These are phyloP conservation scores for Leptodontidium sp. DNA, from an alignment of 2,329 filamentous ascomycete species.

Conservation along the genomic window DNA sequence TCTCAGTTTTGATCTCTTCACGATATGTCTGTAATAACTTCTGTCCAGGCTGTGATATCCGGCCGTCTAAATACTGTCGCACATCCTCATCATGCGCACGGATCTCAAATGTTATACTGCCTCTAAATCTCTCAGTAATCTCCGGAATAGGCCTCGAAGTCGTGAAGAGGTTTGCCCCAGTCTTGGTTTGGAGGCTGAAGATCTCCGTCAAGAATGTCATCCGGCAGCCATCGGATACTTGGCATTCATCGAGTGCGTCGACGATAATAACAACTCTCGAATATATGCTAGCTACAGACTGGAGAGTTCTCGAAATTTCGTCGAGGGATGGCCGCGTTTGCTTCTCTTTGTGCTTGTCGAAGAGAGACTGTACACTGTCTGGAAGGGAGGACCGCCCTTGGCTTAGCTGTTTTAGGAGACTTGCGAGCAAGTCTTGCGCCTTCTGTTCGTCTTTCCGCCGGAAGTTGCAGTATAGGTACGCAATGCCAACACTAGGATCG, in stretches of 20 bases:
- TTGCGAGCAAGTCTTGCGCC: constrained; percentile 39
- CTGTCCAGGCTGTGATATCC: constrained; percentile 27
- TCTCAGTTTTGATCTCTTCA: constrained; percentile 36
- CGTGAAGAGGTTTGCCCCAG: constrained; percentile 42
- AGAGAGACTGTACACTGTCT: constrained; percentile 35
- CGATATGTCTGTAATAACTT: constrained; percentile 24
- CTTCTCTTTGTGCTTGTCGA: neutral
- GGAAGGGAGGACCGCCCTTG: constrained; percentile 27
- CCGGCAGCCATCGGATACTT: neutral
- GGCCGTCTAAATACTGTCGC: constrained; percentile 40
- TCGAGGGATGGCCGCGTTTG: constrained; percentile 9
- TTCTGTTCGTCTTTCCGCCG: constrained; percentile 40
- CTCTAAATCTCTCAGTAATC: constrained; percentile 38
- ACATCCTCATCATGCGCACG: constrained; percentile 45
- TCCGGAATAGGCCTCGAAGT: constrained; percentile 46
- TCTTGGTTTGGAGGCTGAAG: constrained; percentile 17
- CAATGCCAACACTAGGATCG: constrained; percentile 32
- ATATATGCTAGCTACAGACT: neutral
- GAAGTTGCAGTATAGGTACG: neutral
- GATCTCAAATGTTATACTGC: constrained; percentile 42
- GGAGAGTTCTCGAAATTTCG: constrained; percentile 6
- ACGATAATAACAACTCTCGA: constrained; percentile 5
- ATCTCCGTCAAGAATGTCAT: neutral
- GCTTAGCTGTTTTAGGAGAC: constrained; percentile 47
- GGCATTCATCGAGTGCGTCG: constrained; percentile 17